Base-by-base conservation (phyloP, 108 stramenopile genomes). In the Skeletonema costatum region DNA sequence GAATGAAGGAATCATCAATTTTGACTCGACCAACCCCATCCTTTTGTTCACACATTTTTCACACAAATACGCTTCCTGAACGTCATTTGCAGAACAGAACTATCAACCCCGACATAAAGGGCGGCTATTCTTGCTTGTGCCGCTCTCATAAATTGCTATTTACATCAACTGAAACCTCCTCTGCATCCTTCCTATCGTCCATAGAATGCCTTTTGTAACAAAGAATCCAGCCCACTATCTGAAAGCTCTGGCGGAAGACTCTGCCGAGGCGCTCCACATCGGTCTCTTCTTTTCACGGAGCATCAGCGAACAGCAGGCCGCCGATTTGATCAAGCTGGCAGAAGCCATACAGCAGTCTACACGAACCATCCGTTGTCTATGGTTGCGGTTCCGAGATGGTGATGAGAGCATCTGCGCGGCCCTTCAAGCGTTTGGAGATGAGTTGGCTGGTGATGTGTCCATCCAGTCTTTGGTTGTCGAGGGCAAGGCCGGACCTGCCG, bases 171-270 rank as follows among this genome's bases (percentile, higher is more conserved):
- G 53, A 56, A 25, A 19, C 17, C 1, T 50, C 16, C 5, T 25
- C 53, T 10, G 1, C 53, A 4, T 6, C 16, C 21, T 25, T 29
- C n/a, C 17, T 5, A 19, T 19, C 1, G 2, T 56, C 53, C 9
- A 25, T 25, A 16, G 17, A 19, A 64, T 64, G 63, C 63, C 63
- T 2, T 64, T 70, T 32, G 73, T 74, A 10, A 74, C 73, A 29
- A 81, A 81, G 58, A 81, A 81, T 36, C 80, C 80, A 0, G 41
- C 60, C 64, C 42, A 67, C 60, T 81, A 81, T 68, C 60, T 75
- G 68, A 33, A 73, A 10, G 73, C 73, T 3, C 69, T 81, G 13
- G 29, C 51, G 19, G 60, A 74, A 64, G 71, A 71, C 39, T 73
- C 79, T 21, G 31, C 60, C 21, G 66, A 80, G 19, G 69, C 66